A percentile compares a stretch with the other conserved stretches of the same genome.
These are phyloP conservation scores for Malus hybrid DNA, from an alignment of 331 rosid genomes.

Conservation along the genomic window DNA sequence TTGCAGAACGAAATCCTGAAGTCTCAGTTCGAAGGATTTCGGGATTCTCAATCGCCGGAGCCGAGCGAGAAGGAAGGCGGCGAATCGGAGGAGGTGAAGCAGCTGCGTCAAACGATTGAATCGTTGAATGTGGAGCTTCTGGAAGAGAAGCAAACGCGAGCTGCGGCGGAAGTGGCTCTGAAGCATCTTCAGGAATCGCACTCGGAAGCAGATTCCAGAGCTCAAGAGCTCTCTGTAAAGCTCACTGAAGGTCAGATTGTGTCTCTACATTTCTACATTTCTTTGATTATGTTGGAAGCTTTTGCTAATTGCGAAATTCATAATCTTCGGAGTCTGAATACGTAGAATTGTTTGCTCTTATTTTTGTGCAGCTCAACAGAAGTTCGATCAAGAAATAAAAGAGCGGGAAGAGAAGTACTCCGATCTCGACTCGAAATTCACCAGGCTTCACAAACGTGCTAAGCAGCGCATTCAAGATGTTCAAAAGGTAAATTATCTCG, in stretches of 20 bases:
- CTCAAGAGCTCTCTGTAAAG: constrained; percentile 69
- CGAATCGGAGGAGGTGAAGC: constrained; percentile 36
- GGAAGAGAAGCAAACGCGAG: constrained; percentile 79
- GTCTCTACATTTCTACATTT: background rate
- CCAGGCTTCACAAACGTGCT: constrained; percentile 95
- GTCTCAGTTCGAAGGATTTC: constrained; percentile 64
- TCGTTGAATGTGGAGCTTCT: constrained; percentile 49
- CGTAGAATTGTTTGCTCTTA: constrained; percentile 11
- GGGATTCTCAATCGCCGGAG: constrained; percentile 19
- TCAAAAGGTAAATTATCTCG: constrained; percentile 55
- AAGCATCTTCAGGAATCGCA: constrained; percentile 66
- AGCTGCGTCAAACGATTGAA: constrained; percentile 47
- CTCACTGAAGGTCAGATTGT: constrained; percentile 67
- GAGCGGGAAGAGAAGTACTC: constrained; percentile 90
- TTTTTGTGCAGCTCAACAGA: constrained; percentile 55
- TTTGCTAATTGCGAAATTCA: background rate
- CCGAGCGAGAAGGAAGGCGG: constrained; percentile 16
- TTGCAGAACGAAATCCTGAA: constrained; percentile 77
- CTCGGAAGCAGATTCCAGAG: constrained; percentile 73
- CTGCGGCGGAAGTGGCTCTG: constrained; percentile 81
- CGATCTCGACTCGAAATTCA: constrained; percentile 85
- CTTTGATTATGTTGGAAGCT: background rate
- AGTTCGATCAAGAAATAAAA: constrained; percentile 74
- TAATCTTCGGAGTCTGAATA: constrained; percentile 23
- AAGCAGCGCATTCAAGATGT: constrained; percentile 97